Evolutionary conservation across 768 basidiomycete species (phyloP).

Genomic region (Tricholoma sp.): DNA sequence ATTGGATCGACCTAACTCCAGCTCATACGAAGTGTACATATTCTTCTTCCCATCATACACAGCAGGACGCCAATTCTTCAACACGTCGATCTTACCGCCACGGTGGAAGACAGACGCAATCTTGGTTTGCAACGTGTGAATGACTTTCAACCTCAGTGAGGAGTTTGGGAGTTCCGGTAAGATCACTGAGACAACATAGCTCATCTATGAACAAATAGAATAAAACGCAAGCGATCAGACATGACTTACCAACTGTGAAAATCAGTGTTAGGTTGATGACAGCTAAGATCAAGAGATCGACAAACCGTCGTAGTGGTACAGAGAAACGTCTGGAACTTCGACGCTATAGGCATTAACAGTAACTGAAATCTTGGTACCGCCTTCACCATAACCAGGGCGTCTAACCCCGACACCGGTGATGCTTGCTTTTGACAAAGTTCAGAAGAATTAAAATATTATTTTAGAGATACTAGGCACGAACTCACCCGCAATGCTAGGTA

Average conservation of each 20-base stretch:
- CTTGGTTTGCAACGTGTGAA: too few species aligned
- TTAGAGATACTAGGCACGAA: background rate
- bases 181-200: too few species aligned
- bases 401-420: slow-evolving; percentile 56
- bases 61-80: too few species aligned
- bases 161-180: too few species aligned
- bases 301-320: slow-evolving; percentile 72
- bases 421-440: slow-evolving; percentile 18
- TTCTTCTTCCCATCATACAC: slow-evolving; percentile 5
- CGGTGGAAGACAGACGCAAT: too few species aligned
- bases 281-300: background rate
- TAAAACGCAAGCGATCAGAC: too few species aligned
- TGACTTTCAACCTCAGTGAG: too few species aligned
- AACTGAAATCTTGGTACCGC: slow-evolving; percentile 36
- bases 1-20: slow-evolving; percentile 2
- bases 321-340: slow-evolving; percentile 44
- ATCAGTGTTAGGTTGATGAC: background rate
- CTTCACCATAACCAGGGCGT: slow-evolving; percentile 48
- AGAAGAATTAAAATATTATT: background rate
- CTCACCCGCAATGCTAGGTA: slow-evolving; percentile 3
- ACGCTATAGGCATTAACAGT: slow-evolving; percentile 50
- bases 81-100: too few species aligned
- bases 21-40: slow-evolving; percentile 9
- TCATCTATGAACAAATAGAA: too few species aligned
- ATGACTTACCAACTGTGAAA: slow-evolving; percentile 2